Evolutionary conservation across 1,139 yeast genomes (phyloP), one percentile per base, ranked within the genome.

Genomic region (Nadsonia starkeyi-henricii): DNA sequence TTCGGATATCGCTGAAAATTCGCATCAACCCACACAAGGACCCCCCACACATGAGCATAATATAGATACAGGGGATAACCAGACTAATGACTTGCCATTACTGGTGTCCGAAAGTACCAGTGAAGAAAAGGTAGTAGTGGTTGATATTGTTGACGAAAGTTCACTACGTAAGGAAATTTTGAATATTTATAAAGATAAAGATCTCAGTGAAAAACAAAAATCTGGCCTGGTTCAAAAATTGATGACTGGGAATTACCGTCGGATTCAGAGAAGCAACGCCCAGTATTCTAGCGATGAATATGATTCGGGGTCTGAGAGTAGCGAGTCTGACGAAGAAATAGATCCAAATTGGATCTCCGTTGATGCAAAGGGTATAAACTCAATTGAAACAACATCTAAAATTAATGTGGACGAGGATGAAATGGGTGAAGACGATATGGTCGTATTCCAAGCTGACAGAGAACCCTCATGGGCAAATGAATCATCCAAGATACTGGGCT

Each of bases 401-500:
- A 59, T 56, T 2, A 59, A 55, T 1, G 61, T 54, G 23, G 57
- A 57, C 1, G 62, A 54, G 2, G 58, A 56, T 42, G 57, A 56
- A 50, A 57, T 54, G 8, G 54, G 50, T 44, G 55, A 43, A 37
- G 52, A 49, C 28, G 54, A 49, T 45, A 39, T 43, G 5, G 61
- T 70, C 1, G 64, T 79, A 1, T 70, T 77, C 0, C 74, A 69
- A 15, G 59, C 63, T 17, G 89, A 83, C 57, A 68, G 65, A 43
- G 54, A 43, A 28, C 56, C 82, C 1, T 68, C 81, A 0, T 84
- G 71, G 58, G 70, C 71, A 56, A 73, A 74, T 50, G 63, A 64
- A 28, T 64, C 62, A 2, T 65, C 66, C 4, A 67, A 69, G 2
- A 68, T 75, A 2, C 62, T 81, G 33, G 96, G 96, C 1, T 89